Conservation (phyloP, 805 yeast genomes). For the Candida insectalens region DNA sequence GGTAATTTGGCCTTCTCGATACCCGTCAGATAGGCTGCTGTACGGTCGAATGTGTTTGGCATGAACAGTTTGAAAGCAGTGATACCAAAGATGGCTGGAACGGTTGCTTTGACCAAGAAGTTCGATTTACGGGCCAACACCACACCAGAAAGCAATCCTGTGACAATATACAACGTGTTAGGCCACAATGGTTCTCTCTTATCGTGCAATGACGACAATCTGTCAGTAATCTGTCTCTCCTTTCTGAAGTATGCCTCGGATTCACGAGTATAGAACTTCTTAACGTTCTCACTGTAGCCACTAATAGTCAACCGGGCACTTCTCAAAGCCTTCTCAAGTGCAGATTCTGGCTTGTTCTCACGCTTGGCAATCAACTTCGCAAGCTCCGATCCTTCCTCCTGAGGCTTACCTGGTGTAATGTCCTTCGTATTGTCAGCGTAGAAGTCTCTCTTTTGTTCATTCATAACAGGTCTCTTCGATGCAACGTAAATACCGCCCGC, state of each 20-base stretch:
- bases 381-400: constrained; percentile 10
- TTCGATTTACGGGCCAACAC: constrained; percentile 63
- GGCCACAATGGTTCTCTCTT: constrained; percentile 65
- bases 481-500: constrained; percentile 1
- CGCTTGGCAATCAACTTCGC: constrained; percentile 8
- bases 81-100: constrained; percentile 54
- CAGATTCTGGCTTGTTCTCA: constrained; percentile 8
- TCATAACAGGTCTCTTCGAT: constrained; percentile 5
- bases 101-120: constrained; percentile 38
- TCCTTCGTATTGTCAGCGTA: constrained; percentile 12
- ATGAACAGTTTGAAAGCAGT: constrained; percentile 59
- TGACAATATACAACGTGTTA: constrained; percentile 53
- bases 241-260: constrained; percentile 41
- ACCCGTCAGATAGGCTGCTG: constrained; percentile 45
- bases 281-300: constrained; percentile 24
- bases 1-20: constrained; percentile 57
- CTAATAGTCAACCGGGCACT: constrained; percentile 35
- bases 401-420: constrained; percentile 16
- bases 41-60: constrained; percentile 63
- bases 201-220: constrained; percentile 55
- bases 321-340: constrained; percentile 39
- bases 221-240: constrained; percentile 55
- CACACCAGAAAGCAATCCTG: constrained; percentile 65
- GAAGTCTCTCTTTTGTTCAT: constrained; percentile 19
- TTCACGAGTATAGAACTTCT: constrained; percentile 33